Evolutionary conservation across 345 rosid genomes (phyloP), one percentile per base, ranked within the genome.

Genomic region (Eutrema yunnanense): DNA sequence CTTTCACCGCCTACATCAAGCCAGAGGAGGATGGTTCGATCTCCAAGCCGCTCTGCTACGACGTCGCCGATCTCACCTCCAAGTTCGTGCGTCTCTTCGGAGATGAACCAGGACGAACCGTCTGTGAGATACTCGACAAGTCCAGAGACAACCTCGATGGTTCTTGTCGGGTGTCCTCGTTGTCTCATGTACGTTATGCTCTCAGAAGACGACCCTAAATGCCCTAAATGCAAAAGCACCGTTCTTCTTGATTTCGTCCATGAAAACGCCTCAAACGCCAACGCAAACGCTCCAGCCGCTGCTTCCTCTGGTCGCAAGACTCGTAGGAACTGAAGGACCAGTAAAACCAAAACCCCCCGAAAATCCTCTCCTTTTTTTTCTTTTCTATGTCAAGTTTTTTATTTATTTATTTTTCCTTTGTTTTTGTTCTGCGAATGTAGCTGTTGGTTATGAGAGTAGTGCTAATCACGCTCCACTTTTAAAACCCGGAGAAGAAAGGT

Each of bases 161-260:
- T 92, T 52, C 90, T 95, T 8, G 98, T 90, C 2, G 99, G 97
- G 0, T 92, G 97, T 50, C 97, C 97, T 14, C 81, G 96, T 69
- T 92, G 97, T 80, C 86, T 87, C 64, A 89, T 92, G 96, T 92
- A 92, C 63, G 93, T 92, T n/a, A 89, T 92, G 97, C 86, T 92
- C 22, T 85, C 97, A 0, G 89, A 89, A 74, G 87, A 85, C 22
- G 90, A 87, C 53, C 92, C 96, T 61, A 87, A 82, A 72, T 92
- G 97, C 78, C 97, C 92, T 51, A 87, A 83, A 80, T 92, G 97
- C 84, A 87, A 92, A 87, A 87, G 96, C 81, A 85, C 96, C 13
- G 96, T 92, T 49, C 84, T 92, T 78, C 92, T 92, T 42, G 97
- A 90, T 74, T 86, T 90, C 79, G 82, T 81, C 69, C 89, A 81